A percentile compares a stretch with the other conserved stretches of the same genome.
Evolutionary conservation across 345 rosid species (phyloP).

Genomic region (Ricinus communis): DNA sequence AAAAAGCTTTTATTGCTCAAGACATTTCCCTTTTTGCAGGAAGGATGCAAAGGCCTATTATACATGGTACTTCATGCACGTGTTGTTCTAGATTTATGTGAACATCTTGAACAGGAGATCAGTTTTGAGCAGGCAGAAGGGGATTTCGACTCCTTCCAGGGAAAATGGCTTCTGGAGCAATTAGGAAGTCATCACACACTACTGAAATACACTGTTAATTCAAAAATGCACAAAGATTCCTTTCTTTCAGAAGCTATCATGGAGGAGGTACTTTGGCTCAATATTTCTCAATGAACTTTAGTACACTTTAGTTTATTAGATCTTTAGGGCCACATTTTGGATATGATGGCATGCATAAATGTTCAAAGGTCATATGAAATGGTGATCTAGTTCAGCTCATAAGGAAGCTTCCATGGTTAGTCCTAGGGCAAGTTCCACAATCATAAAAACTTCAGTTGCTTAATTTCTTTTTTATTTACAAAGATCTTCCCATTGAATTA

Average conservation of each 20-base stretch:
- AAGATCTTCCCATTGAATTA: constrained; percentile 1
- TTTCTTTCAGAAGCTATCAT: constrained; percentile 94
- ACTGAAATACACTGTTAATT: constrained; percentile 83
- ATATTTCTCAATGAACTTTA: constrained; percentile 1
- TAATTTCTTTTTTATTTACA: not conserved
- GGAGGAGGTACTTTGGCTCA: constrained; percentile 69
- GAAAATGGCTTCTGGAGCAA: constrained; percentile 94
- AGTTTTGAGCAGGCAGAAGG: constrained; percentile 93
- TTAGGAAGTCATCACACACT: constrained; percentile 86
- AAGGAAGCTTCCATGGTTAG: not conserved
- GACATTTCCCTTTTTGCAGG: constrained; percentile 43
- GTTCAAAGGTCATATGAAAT: not conserved
- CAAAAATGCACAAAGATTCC: constrained; percentile 82
- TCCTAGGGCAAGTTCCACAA: not conserved
- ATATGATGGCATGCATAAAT: not conserved
- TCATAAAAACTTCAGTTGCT: not conserved
- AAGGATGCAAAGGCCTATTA: constrained; percentile 90
- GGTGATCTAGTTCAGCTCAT: not conserved
- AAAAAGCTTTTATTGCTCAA: not conserved
- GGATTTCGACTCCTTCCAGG: constrained; percentile 84
- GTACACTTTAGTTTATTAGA: not conserved
- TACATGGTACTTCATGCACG: constrained; percentile 99
- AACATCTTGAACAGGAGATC: constrained; percentile 76
- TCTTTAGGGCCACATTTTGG: not conserved
- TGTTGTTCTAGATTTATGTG: constrained; percentile 83